Base-by-base conservation (phyloP, 345 rosid species). In the Anastatica hierochuntica region DNA sequence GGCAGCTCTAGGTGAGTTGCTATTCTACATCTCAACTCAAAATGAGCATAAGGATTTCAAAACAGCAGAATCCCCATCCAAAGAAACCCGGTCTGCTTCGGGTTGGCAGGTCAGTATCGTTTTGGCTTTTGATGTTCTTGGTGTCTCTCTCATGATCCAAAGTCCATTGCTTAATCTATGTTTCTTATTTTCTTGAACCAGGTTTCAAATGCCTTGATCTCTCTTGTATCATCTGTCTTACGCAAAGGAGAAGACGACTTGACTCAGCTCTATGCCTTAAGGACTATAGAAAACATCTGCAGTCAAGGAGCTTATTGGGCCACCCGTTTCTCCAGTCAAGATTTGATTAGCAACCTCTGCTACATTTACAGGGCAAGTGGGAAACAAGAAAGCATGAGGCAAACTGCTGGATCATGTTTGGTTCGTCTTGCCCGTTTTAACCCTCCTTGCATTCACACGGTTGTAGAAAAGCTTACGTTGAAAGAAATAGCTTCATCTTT, bases 1-100 rank as follows among this genome's bases (percentile, higher is more conserved):
- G 98, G 98, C 95, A 35, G 95, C 98, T 72, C 72, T 92, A 64
- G 98, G 98, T 43, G 98, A 92, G 73, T 62, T 92, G 77, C 68
- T 92, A 54, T 92, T 88, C 76, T 92, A 92, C 67, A 78, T 92
- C 57, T 88, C 98, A 67, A 85, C 98, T 13, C 98, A 83, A 72
- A 88, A 74, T 65, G 96, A 92, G 59, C 84, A 85, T 23, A 80
- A 67, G 64, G 90, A 79, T 36, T 77, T 50, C 50, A 74, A 69
- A 69, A 88, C 82, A 18, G 58, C 63, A 24, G 96, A 92, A 71
- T 83, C 95, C 61, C 95, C 95, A 29, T 81, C 94, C 3, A 92
- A 88, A 74, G 94, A 88, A 54, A 70, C 52, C 63, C 75, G 85
- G 54, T 51, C 78, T 19, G 48, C 78, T 42, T 51, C 79, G 46